phyloP scores from a whole-genome alignment of 805 yeast genomes.

The Yamadazyma sp. region DNA sequence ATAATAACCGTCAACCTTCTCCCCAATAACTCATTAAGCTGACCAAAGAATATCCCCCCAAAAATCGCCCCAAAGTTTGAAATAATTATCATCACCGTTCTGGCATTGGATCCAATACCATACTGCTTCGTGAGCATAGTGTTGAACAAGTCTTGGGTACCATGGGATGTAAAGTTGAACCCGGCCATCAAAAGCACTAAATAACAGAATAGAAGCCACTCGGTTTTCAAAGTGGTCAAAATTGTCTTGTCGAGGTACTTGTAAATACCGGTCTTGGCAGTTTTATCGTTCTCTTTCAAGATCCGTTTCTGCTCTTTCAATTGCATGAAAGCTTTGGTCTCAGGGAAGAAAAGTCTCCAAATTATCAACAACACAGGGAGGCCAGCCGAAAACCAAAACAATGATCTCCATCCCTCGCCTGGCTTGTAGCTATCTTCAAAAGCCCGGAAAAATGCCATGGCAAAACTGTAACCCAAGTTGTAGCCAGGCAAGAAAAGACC shows the following conservation, averaged over 20 bases:
- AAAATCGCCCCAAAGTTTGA: slow-evolving; percentile 66
- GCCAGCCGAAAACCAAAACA: slow-evolving; percentile 75
- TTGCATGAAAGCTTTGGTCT: slow-evolving; percentile 52
- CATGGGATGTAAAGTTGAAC: slow-evolving; percentile 71
- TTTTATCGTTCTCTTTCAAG: slow-evolving; percentile 3
- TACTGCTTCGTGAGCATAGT: slow-evolving; percentile 58
- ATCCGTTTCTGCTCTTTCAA: slow-evolving; percentile 19
- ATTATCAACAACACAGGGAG: slow-evolving; percentile 57
- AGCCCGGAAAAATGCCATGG: slow-evolving; percentile 65
- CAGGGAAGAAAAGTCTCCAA: slow-evolving; percentile 61
- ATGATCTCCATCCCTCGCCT: slow-evolving; percentile 62
- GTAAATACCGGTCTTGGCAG: slow-evolving; percentile 6
- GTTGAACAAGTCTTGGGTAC: slow-evolving; percentile 73
- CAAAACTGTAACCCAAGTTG: slow-evolving; percentile 66
- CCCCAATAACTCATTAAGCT: slow-evolving; percentile 56
- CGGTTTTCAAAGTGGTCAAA: slow-evolving; percentile 28
- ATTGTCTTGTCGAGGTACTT: slow-evolving; percentile 14
- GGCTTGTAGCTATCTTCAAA: slow-evolving; percentile 39
- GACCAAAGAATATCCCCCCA: slow-evolving; percentile 66
- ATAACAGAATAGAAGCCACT: slow-evolving; percentile 41
- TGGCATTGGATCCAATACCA: slow-evolving; percentile 41
- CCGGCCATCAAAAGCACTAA: slow-evolving; percentile 55
- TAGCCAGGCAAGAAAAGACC: slow-evolving; percentile 56
- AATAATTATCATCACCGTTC: slow-evolving; percentile 61
- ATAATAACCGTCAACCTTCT: slow-evolving; percentile 56